These are phyloP conservation scores for Lactarius akahatsu DNA, from an alignment of 768 basidiomycete genomes.

Conservation along the genomic window DNA sequence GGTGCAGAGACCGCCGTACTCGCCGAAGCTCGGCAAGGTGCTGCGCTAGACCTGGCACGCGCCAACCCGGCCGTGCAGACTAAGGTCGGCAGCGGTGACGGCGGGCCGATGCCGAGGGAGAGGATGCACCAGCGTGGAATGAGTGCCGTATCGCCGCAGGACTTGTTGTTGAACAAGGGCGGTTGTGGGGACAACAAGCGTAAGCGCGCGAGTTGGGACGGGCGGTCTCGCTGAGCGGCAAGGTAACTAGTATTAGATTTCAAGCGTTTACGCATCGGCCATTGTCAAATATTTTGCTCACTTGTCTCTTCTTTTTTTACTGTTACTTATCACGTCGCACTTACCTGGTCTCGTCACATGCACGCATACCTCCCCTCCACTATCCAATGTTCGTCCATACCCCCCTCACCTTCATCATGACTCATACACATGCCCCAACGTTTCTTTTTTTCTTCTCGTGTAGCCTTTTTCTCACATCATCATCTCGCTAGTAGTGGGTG, in stretches of 20 bases:
- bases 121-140: slow-evolving; percentile 48
- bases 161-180: slow-evolving; percentile 46
- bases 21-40: slow-evolving; percentile 40
- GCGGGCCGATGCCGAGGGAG: slow-evolving; percentile 29
- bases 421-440: neutral
- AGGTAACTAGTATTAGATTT: neutral
- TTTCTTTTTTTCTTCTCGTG: neutral
- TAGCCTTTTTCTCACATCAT: neutral
- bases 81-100: slow-evolving; percentile 21
- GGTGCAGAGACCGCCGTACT: neutral
- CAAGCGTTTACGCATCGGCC: neutral
- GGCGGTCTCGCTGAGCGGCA: slow-evolving; percentile 35
- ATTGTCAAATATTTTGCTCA: slow-evolving; percentile 4
- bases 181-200: slow-evolving; percentile 49
- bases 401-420: slow-evolving; percentile 10
- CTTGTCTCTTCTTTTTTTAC: slow-evolving; percentile 18
- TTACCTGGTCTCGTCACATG: slow-evolving; percentile 21
- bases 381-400: slow-evolving; percentile 3
- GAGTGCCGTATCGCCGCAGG: slow-evolving; percentile 54
- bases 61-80: slow-evolving; percentile 29
- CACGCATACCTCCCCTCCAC: slow-evolving; percentile 9
- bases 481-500: neutral
- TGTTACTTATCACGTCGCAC: slow-evolving; percentile 22
- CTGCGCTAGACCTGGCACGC: slow-evolving; percentile 52
- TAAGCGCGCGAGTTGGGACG: slow-evolving; percentile 60